A percentile compares a stretch with the other conserved stretches of the same genome.
phyloP scores from a whole-genome alignment of 768 basidiomycete genomes.

The Amanita thiersii region DNA sequence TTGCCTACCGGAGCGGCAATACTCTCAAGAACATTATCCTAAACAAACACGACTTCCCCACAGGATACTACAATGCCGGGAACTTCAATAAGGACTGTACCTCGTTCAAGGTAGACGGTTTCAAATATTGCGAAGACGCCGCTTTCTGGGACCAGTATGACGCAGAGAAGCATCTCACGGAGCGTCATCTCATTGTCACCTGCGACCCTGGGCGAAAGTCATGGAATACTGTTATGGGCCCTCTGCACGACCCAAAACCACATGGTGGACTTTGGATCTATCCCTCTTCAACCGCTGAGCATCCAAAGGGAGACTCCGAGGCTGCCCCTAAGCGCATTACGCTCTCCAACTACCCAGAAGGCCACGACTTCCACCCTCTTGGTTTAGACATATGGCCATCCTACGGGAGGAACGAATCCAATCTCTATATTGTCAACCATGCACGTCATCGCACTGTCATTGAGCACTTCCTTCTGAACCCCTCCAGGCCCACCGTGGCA shows the following conservation, averaged over 20 bases:
- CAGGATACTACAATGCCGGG: slow-evolving; percentile 43
- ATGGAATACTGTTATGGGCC: slow-evolving; percentile 80
- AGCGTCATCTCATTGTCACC: slow-evolving; percentile 37
- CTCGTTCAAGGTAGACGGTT: slow-evolving; percentile 27
- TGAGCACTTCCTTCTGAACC: slow-evolving; percentile 57
- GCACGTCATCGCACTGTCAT: slow-evolving; percentile 51
- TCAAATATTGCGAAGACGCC: slow-evolving; percentile 58
- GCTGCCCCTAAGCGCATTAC: slow-evolving; percentile 28
- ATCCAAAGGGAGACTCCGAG: neutral
- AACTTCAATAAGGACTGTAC: slow-evolving; percentile 39
- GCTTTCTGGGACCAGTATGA: slow-evolving; percentile 56
- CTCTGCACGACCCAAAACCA: slow-evolving; percentile 47
- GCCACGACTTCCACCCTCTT: slow-evolving; percentile 65
- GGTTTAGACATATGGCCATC: slow-evolving; percentile 56
- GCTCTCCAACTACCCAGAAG: slow-evolving; percentile 43
- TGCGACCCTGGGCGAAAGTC: slow-evolving; percentile 49
- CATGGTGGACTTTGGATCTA: slow-evolving; percentile 60
- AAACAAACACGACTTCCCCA: slow-evolving; percentile 33
- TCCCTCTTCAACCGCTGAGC: slow-evolving; percentile 14
- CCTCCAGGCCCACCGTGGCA: slow-evolving; percentile 32
- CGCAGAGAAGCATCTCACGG: slow-evolving; percentile 23
- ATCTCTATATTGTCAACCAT: slow-evolving; percentile 65
- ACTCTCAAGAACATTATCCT: slow-evolving; percentile 34
- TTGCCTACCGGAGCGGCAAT: slow-evolving; percentile 37
- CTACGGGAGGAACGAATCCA: slow-evolving; percentile 35